Base-by-base conservation (phyloP, 208 protist species). In the Leishmania guyanensis region DNA sequence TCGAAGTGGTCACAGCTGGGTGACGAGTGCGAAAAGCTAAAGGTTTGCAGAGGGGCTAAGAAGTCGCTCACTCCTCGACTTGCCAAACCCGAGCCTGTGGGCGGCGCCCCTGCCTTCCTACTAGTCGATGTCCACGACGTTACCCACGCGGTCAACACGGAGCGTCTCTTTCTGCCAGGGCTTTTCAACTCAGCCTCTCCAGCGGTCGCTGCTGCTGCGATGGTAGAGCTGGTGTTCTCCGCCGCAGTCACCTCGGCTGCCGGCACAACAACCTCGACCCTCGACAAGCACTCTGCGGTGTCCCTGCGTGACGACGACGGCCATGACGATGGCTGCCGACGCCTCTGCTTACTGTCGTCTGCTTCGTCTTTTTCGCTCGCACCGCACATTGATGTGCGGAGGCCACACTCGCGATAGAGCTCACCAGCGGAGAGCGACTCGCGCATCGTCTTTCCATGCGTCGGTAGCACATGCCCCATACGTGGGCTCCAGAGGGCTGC, bases 221-320 rank as follows among this genome's bases (percentile, higher is more conserved):
- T 16, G 51, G 69, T 6, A 20, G 69, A 3, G 8, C 29, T 53
- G 22, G 26, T 46, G 10, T 73, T 51, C 43, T 36, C 69, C 39
- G 26, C n/a, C 69, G 69, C 22, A 33, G 69, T n/a, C 69, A 54
- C 69, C 22, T 29, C 69, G 12, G 5, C 5, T 54, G 46, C 20
- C 69, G 69, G 46, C 8, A 36, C 22, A 16, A 12, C 12, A 46
- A 33, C 69, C 43, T 53, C 43, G 12, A 46, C 46, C 6, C 69
- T 53, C 22, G 39, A 26, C 46, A 73, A 14, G 46, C 20, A 76
- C 17, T 33, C 29, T 58, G n/a, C 72, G 3, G n/a, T 46, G 48
- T 43, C 51, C 51, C 51, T 39, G n/a, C n/a, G 46, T 62, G 72
- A 76, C 50, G 53, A 76, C 48, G 72, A 76, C 72, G 72, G 72